Evolutionary conservation across 768 basidiomycete genomes (phyloP).

Genomic region (Cystofilobasidium ferigula): DNA sequence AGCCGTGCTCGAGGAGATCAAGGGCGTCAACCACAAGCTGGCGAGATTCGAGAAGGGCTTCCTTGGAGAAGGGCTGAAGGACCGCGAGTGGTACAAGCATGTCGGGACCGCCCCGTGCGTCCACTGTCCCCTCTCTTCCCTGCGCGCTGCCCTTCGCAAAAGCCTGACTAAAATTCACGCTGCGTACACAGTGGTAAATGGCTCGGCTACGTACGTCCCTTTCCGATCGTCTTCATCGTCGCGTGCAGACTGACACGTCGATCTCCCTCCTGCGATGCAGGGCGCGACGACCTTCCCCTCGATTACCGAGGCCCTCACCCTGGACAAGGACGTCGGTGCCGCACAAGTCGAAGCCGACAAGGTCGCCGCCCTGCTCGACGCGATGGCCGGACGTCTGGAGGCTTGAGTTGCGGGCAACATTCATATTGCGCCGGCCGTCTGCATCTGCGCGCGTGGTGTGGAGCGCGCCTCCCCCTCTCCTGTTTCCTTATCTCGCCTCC

Average conservation of each 20-base stretch:
- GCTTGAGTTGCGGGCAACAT: neutral
- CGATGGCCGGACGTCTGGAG: constrained; percentile 39
- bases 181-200: neutral
- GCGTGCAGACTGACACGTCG: neutral
- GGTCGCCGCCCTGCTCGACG: constrained; percentile 48
- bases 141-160: constrained; percentile 39
- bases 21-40: constrained; percentile 35
- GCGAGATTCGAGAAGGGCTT: constrained; percentile 43
- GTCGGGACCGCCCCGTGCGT: constrained; percentile 72
- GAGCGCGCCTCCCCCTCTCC: no score
- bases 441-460: no score
- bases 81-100: constrained; percentile 72
- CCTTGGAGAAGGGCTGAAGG: constrained; percentile 64
- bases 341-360: constrained; percentile 54
- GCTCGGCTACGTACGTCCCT: constrained; percentile 2
- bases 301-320: constrained; percentile 61
- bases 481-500: no score
- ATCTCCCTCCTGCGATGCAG: neutral
- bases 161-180: constrained; percentile 31
- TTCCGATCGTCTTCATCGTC: constrained; percentile 44
- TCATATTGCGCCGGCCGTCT: no score
- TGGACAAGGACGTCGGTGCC: constrained; percentile 54
- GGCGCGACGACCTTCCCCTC: constrained; percentile 76
- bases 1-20: constrained; percentile 33
- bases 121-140: constrained; percentile 46